Evolutionary conservation across 2,329 filamentous ascomycete species (phyloP).

Genomic region (Neurospora sp.): DNA sequence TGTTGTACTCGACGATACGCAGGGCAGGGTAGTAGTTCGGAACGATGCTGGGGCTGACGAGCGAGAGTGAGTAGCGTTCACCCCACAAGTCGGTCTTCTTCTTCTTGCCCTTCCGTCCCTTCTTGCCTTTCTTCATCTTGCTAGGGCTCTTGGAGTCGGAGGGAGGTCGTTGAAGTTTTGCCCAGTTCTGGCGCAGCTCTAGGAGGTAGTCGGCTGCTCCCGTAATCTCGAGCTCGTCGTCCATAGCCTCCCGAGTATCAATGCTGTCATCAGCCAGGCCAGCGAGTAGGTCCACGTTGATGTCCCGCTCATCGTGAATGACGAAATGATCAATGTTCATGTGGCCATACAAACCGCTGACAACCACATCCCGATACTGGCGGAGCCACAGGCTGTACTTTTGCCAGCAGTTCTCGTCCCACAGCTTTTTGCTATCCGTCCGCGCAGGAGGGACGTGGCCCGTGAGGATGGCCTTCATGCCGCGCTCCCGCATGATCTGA

Average conservation of each 20-base stretch:
- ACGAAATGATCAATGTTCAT: constrained; percentile 99
- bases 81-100: constrained; percentile 67
- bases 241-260: constrained; percentile 27
- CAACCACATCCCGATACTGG: constrained; percentile 84
- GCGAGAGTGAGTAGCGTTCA: constrained; percentile 73
- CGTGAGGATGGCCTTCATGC: constrained; percentile 90
- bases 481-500: constrained; percentile 67
- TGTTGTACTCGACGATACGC: constrained; percentile 92
- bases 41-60: constrained; percentile 79
- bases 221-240: constrained; percentile 47
- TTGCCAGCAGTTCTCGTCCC: constrained; percentile 98
- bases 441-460: constrained; percentile 90
- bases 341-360: constrained; percentile 74
- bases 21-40: constrained; percentile 88
- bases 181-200: constrained; percentile 71
- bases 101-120: constrained; percentile 26
- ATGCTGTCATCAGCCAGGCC: constrained; percentile 20
- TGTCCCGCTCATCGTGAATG: constrained; percentile 72
- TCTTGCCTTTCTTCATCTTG: constrained; percentile 21
- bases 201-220: constrained; percentile 73
- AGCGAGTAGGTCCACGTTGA: constrained; percentile 46
- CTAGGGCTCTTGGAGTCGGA: constrained; percentile 3
- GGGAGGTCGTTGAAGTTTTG: constrained; percentile 54
- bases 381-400: constrained; percentile 88
- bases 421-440: constrained; percentile 73